Base-by-base conservation (phyloP, 73 alveolate species). In the Symbiodinium natans region DNA sequence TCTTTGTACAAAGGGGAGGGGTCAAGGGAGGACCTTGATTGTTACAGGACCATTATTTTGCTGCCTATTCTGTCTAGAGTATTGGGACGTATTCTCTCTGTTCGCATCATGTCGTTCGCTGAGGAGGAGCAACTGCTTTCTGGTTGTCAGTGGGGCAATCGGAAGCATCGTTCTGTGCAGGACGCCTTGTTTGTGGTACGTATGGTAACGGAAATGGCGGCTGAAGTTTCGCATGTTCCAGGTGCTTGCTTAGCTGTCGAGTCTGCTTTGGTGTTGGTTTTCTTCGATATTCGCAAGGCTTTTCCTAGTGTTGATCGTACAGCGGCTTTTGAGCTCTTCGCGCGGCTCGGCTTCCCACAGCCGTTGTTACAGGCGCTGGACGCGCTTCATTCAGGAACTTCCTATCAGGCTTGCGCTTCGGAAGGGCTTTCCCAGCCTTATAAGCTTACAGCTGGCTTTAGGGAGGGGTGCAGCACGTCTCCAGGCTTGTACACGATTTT, bases 381-480 rank as follows among this genome's bases (percentile, higher is more conserved):
- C 11, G 23, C 59, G 3, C 15, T 80, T 33, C 87, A 80, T 10
- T 9, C 59, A 6, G 87, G 87, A 11, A 31, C 87, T 80, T 31
- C 2, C 34, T 80, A 80, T 23, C 87, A 80, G 42, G 42, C 40
- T 27, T 33, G 56, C 2, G 15, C 87, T 1, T 15, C 87, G 52
- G 59, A 33, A 33, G 87, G 87, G 1, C 15, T 80, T 9, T 80
- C 87, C 7, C 34, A 36, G 3, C 33, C 4, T 38, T 36, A 80
- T 23, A 4, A 27, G 33, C 33, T 80, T 9, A 10, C 17, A 29
- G 3, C 38, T 80, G 87, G 87, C 4, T 38, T 80, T 80, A 21
- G 87, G 52, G 87, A 80, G 40, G 87, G 87, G 11, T 80, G 87
- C 40, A 9, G 52, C 29, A 80, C 87, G 36, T 33, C 54, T 6